phyloP scores from a whole-genome alignment of 768 basidiomycete species.

The Kwoniella mangroviensis region DNA sequence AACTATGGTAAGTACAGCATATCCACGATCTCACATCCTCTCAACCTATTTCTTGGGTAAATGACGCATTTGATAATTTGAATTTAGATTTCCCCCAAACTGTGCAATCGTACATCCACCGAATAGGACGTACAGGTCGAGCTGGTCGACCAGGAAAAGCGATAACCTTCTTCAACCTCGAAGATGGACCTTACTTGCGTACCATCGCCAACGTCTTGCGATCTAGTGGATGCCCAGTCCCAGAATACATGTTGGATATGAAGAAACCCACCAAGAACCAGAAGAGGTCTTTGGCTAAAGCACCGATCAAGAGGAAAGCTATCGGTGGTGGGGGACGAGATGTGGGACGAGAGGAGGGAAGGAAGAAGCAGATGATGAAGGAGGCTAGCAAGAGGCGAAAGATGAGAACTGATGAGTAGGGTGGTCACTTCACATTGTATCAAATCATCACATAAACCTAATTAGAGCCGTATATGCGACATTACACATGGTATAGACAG shows the following conservation, averaged over 20 bases:
- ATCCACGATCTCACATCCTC: neutral
- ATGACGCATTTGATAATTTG: neutral
- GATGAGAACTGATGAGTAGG: neutral
- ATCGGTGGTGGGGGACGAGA: slow-evolving; percentile 65
- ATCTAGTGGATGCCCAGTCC: slow-evolving; percentile 86
- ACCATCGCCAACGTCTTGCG: slow-evolving; percentile 96
- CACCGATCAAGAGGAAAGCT: slow-evolving; percentile 66
- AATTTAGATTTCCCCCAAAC: slow-evolving; percentile 83
- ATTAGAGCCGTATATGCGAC: neutral
- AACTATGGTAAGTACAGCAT: slow-evolving; percentile 62
- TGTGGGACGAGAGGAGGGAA: slow-evolving; percentile 46
- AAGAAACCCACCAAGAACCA: slow-evolving; percentile 90
- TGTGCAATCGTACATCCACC: slow-evolving; percentile 92
- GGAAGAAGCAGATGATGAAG: slow-evolving; percentile 45
- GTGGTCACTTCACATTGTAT: neutral
- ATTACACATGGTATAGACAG: slow-evolving; percentile 2
- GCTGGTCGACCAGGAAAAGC: slow-evolving; percentile 91
- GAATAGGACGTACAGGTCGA: slow-evolving; percentile 94
- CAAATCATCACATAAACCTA: neutral
- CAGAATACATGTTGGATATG: slow-evolving; percentile 94
- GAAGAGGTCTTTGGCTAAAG: slow-evolving; percentile 80
- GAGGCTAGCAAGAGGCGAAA: slow-evolving; percentile 36
- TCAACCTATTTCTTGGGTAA: neutral
- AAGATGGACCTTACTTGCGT: slow-evolving; percentile 89
- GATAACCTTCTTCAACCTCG: slow-evolving; percentile 92